These are phyloP conservation scores for Colletotrichum lini DNA, from an alignment of 2,329 filamentous ascomycete species.

Conservation along the genomic window DNA sequence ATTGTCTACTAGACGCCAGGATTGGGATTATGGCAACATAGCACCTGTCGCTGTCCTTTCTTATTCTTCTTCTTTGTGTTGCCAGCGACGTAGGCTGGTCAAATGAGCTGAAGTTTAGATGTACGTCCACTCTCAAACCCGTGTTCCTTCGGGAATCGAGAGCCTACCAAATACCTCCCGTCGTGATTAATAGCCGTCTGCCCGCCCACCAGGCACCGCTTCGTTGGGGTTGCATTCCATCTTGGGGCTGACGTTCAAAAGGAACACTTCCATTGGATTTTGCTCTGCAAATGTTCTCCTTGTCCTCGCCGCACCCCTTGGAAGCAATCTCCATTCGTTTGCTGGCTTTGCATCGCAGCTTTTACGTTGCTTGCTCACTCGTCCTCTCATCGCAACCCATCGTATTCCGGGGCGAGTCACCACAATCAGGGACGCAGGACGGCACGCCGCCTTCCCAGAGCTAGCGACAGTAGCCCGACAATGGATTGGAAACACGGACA, in stretches of 20 bases:
- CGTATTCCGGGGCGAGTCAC: constrained; percentile 24
- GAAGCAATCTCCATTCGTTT: constrained; percentile 5
- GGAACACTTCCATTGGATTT: constrained; percentile 27
- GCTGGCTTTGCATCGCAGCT: constrained; percentile 33
- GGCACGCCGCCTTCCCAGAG: not conserved
- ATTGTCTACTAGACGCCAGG: not conserved
- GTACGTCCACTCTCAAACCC: constrained; percentile 46
- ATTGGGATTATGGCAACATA: not conserved
- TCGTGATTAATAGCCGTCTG: constrained; percentile 28
- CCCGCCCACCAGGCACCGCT: constrained; percentile 18
- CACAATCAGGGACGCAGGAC: not conserved
- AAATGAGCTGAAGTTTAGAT: constrained; percentile 50
- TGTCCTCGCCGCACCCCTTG: constrained; percentile 13
- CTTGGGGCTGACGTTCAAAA: constrained; percentile 38
- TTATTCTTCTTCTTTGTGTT: not conserved
- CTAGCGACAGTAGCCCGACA: constrained; percentile 12
- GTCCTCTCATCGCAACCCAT: constrained; percentile 31
- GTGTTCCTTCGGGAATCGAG: constrained; percentile 34
- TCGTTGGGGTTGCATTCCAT: constrained; percentile 28
- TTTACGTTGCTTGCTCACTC: constrained; percentile 5
- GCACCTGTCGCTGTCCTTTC: constrained; percentile 10
- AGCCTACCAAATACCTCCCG: constrained; percentile 42
- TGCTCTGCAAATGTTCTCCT: not conserved
- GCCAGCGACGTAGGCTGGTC: constrained; percentile 40
- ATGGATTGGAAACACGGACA: constrained; percentile 36